Percentiles rank a stretch among this genome's conserved stretches.
Evolutionary conservation across 2,329 filamentous ascomycete species (phyloP).

Genomic region (Aspergillus sojae): DNA sequence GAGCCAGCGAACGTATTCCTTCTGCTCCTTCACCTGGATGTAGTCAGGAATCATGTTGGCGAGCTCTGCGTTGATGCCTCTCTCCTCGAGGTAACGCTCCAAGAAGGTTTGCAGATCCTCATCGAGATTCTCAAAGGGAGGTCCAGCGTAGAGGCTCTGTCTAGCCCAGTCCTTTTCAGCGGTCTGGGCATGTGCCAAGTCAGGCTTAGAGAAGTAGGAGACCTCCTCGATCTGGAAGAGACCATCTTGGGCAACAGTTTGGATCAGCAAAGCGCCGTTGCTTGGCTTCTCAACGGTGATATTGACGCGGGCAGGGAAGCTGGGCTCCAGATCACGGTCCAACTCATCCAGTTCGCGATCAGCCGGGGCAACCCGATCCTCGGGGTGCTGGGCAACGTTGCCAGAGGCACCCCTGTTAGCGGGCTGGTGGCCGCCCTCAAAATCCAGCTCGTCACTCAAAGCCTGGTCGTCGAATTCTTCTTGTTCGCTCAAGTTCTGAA

Average conservation of each 20-base stretch:
- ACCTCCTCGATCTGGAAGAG: constrained; percentile 87
- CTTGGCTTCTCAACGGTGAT: constrained; percentile 86
- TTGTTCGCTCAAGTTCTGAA: constrained; percentile 67
- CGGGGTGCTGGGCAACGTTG: constrained; percentile 54
- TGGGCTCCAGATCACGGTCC: constrained; percentile 53
- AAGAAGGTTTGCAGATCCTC: constrained; percentile 91
- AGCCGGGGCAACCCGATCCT: constrained; percentile 59
- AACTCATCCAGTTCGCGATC: constrained; percentile 62
- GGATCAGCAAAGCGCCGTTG: constrained; percentile 83
- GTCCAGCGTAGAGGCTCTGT: constrained; percentile 81
- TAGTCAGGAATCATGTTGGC: constrained; percentile 93
- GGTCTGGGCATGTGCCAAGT: constrained; percentile 73
- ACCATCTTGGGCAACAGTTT: constrained; percentile 83
- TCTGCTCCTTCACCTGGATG: constrained; percentile 98
- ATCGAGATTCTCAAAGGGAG: constrained; percentile 90
- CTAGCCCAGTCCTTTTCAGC: constrained; percentile 77
- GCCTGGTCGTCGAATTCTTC: constrained; percentile 59
- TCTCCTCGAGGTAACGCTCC: constrained; percentile 92
- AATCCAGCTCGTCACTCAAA: constrained; percentile 61
- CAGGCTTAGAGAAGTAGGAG: constrained; percentile 79
- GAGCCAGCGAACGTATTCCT: constrained; percentile 92
- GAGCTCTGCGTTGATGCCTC: constrained; percentile 83
- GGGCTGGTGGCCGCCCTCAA: constrained; percentile 54
- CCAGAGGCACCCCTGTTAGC: constrained; percentile 57
- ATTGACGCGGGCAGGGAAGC: constrained; percentile 80